Evolutionary conservation across 2,329 filamentous ascomycete species (phyloP).

Genomic region (Beauveria brongniartii): DNA sequence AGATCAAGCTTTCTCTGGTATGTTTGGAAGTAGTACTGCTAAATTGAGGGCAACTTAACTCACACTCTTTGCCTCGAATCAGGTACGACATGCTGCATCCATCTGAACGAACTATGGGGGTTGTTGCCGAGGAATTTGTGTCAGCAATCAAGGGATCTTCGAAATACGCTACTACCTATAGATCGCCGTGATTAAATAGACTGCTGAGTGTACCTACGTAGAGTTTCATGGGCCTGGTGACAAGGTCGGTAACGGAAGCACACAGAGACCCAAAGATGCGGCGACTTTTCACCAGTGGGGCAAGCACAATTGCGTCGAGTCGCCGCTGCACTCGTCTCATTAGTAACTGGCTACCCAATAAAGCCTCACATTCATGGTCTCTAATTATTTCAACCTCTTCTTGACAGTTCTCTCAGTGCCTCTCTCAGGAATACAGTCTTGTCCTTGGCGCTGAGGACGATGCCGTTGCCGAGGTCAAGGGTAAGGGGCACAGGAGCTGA

Average conservation of each 20-base stretch:
- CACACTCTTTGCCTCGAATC: not conserved
- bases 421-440: too few species aligned
- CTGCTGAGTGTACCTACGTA: not conserved
- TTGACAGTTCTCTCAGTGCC: too few species aligned
- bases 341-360: too few species aligned
- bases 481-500: not conserved
- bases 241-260: not conserved
- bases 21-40: slow-evolving; percentile 1
- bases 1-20: slow-evolving; percentile 61
- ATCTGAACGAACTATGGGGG: slow-evolving; percentile 47
- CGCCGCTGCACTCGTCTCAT: not conserved
- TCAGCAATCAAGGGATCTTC: slow-evolving; percentile 32
- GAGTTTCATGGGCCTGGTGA: not conserved
- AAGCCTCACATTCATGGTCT: too few species aligned
- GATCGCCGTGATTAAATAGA: not conserved
- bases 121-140: slow-evolving; percentile 34
- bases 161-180: slow-evolving; percentile 25
- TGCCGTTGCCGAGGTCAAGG: not conserved
- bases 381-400: too few species aligned
- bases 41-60: not conserved
- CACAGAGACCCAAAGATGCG: not conserved
- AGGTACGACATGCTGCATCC: slow-evolving; percentile 64
- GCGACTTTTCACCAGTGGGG: not conserved
- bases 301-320: not conserved
- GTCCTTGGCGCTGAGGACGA: not conserved